Conservation (phyloP, 2,329 filamentous ascomycete genomes). For the Sporothrix curviconia region DNA sequence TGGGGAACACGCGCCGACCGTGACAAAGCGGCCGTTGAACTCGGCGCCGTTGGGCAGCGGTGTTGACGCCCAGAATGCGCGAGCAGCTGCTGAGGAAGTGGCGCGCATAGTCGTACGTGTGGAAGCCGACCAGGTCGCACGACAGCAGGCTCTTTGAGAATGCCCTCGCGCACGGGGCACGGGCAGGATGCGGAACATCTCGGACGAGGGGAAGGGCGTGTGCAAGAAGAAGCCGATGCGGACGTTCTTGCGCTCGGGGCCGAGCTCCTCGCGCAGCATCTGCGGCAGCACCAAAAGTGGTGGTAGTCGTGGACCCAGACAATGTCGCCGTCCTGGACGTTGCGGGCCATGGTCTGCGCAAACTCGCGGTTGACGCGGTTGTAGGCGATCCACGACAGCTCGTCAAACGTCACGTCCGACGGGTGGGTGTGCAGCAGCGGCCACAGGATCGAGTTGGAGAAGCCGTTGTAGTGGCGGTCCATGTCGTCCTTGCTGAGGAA, state of each 20-base stretch:
- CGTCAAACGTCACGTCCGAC: constrained; percentile 96
- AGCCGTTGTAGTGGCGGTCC: constrained; percentile 95
- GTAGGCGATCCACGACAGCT: constrained; percentile 89
- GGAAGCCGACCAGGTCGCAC: constrained; percentile 94
- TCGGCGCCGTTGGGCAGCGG: constrained; percentile 91
- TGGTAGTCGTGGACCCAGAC: constrained; percentile 99
- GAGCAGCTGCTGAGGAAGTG: constrained; percentile 96
- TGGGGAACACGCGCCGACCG: constrained; percentile 93
- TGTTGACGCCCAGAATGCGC: constrained; percentile 72
- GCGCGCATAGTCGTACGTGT: constrained; percentile 97
- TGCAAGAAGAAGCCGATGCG: constrained; percentile 98
- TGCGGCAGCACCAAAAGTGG: constrained; percentile 90
- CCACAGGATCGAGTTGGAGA: constrained; percentile 97
- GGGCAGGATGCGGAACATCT: constrained; percentile 93
- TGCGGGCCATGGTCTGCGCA: constrained; percentile 76
- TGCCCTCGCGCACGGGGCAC: constrained; percentile 87
- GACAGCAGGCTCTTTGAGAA: constrained; percentile 82
- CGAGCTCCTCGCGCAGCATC: constrained; percentile 89
- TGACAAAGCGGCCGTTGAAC: constrained; percentile 80
- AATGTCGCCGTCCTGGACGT: constrained; percentile 87
- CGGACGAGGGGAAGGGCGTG: constrained; percentile 92
- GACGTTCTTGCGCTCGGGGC: constrained; percentile 74
- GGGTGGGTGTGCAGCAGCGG: constrained; percentile 98
- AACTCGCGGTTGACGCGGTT: constrained; percentile 89
- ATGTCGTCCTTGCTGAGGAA: constrained; percentile 91